phyloP scores from a whole-genome alignment of 495 filamentous ascomycete species.

The Penicillium turbatum region DNA sequence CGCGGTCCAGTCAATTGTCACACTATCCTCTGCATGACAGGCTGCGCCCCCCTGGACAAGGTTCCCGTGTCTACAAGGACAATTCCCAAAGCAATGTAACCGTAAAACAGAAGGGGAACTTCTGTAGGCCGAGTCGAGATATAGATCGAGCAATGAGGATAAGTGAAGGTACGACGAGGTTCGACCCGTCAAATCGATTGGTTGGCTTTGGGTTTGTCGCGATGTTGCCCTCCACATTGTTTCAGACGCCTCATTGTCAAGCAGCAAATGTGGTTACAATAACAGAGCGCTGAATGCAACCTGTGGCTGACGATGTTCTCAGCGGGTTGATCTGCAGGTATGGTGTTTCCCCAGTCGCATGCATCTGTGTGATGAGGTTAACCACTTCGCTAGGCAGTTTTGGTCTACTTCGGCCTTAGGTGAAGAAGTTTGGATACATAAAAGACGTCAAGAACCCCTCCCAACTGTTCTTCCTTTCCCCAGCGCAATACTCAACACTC shows the following conservation, averaged over 20 bases:
- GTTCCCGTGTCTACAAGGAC: background rate
- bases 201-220: background rate
- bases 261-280: constrained; percentile 2
- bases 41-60: background rate
- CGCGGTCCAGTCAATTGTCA: background rate
- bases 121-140: constrained; percentile 9
- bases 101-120: constrained; percentile 6
- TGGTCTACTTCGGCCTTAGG: background rate
- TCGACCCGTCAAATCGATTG: background rate
- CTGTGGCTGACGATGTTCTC: background rate
- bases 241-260: background rate
- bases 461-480: background rate
- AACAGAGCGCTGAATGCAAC: background rate
- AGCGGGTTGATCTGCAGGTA: background rate
- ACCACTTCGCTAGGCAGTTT: background rate
- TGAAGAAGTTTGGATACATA: background rate
- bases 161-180: background rate
- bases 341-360: background rate
- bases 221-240: background rate
- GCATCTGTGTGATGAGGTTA: background rate
- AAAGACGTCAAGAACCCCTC: background rate
- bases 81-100: constrained; percentile 18
- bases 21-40: constrained; percentile 1
- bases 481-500: background rate
- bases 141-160: constrained; percentile 6